phyloP scores from a whole-genome alignment of 495 filamentous ascomycete species.

The Penicillium malachiteum region DNA sequence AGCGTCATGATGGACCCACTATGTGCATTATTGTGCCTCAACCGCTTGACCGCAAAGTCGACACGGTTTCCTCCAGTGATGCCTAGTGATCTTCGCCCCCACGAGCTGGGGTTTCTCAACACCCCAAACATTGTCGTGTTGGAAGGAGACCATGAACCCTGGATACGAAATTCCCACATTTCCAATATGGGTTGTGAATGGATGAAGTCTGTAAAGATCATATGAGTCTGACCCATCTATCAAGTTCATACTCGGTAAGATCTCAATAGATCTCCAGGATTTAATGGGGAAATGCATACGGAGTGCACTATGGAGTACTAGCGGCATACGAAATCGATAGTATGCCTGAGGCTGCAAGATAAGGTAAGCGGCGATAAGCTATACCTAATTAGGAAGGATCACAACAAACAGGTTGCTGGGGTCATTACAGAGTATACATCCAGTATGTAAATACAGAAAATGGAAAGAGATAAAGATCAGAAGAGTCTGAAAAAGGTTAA shows the following conservation, averaged over 20 bases:
- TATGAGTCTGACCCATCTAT: too few species aligned
- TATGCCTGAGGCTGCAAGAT: slow-evolving; percentile 13
- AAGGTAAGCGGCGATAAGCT: slow-evolving; percentile 1
- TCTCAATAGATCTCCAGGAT: too few species aligned
- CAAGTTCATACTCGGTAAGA: too few species aligned
- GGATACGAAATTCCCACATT: too few species aligned
- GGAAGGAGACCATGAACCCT: not conserved
- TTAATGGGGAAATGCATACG: not conserved
- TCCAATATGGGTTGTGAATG: too few species aligned
- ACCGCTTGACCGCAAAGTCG: slow-evolving; percentile 30
- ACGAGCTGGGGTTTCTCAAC: not conserved
- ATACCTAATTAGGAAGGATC: slow-evolving; percentile 29
- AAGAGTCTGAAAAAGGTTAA: not conserved
- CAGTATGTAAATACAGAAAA: too few species aligned
- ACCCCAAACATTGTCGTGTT: too few species aligned
- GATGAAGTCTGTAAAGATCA: too few species aligned
- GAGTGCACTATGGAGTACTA: too few species aligned
- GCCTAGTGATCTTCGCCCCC: not conserved
- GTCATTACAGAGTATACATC: not conserved
- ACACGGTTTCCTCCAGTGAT: not conserved
- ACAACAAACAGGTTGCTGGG: slow-evolving; percentile 33
- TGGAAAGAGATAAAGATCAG: too few species aligned
- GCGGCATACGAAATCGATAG: not conserved
- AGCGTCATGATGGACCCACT: slow-evolving; percentile 21
- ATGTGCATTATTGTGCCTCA: slow-evolving; percentile 20